Percentiles rank a stretch among this genome's conserved stretches.
These are phyloP conservation scores for Prunus mume DNA, from an alignment of 306 rosid species.

Conservation along the genomic window DNA sequence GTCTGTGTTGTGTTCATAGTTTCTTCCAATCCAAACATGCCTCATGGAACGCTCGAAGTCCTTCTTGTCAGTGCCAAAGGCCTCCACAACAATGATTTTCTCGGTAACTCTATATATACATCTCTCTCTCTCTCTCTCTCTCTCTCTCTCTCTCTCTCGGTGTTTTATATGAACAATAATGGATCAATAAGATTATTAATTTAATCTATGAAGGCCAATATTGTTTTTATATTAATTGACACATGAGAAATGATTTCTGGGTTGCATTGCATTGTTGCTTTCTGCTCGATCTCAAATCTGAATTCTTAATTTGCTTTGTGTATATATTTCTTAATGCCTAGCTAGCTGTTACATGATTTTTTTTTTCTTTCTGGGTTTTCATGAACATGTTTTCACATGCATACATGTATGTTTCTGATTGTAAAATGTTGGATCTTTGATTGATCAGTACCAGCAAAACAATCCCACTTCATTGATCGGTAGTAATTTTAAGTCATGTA, in stretches of 20 bases:
- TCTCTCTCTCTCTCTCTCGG: no score
- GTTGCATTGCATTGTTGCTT: not conserved
- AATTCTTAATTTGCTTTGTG: not conserved
- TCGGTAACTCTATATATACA: conserved; percentile 34
- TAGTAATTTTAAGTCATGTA: not conserved
- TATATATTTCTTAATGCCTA: not conserved
- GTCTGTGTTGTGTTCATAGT: not conserved
- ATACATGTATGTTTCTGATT: not conserved
- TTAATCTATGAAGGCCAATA: no score
- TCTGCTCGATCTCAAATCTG: conserved; percentile 5
- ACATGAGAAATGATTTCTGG: conserved; percentile 11
- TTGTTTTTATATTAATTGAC: no score
- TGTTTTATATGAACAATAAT: no score
- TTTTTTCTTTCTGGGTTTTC: not conserved
- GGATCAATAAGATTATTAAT: no score
- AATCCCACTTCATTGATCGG: not conserved
- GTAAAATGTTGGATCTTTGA: not conserved
- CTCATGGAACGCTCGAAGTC: conserved; percentile 73
- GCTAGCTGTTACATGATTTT: not conserved
- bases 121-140: no score
- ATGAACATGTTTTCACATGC: not conserved
- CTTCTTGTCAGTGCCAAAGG: conserved; percentile 66
- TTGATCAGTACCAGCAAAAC: not conserved
- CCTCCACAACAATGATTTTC: conserved; percentile 61
- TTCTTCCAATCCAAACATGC: conserved; percentile 39